A percentile compares a stretch with the other conserved stretches of the same genome.
Evolutionary conservation across 2,329 filamentous ascomycete species (phyloP).

Genomic region (Colletotrichum gloeosporioides): DNA sequence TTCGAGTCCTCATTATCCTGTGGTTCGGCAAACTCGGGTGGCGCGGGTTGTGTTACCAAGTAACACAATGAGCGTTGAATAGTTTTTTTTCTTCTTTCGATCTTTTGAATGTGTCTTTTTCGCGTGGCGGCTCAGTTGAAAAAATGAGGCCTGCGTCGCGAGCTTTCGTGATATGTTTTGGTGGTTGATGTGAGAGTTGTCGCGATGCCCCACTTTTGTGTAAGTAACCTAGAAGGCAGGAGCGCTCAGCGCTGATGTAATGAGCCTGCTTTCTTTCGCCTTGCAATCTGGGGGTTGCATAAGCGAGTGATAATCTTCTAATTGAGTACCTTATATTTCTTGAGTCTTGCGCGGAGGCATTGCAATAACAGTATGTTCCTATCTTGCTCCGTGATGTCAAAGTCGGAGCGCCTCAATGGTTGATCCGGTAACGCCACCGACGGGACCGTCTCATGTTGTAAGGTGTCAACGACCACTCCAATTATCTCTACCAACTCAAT

Average conservation of each 20-base stretch:
- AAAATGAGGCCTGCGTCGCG: not conserved
- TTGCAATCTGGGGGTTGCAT: not conserved
- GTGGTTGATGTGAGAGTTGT: not conserved
- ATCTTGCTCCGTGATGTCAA: not conserved
- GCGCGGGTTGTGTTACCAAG: not conserved
- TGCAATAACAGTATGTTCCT: not conserved
- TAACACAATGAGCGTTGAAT: not conserved
- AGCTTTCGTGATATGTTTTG: not conserved
- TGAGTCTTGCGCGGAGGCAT: not conserved
- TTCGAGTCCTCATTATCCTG: not conserved
- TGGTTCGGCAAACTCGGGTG: not conserved
- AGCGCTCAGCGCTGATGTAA: not conserved
- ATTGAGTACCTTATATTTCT: not conserved
- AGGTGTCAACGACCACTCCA: not conserved
- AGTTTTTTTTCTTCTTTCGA: not conserved
- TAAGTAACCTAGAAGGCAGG: not conserved
- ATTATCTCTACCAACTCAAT: not conserved
- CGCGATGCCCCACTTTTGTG: not conserved
- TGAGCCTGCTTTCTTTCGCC: not conserved
- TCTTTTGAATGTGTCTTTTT: not conserved
- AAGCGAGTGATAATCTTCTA: not conserved
- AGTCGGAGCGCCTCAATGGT: not conserved
- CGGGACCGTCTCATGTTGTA: not conserved
- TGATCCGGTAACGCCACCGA: not conserved
- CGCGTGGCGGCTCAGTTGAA: not conserved